Evolutionary conservation across 2,329 filamentous ascomycete species (phyloP).

Genomic region (Fusarium caatingaense): DNA sequence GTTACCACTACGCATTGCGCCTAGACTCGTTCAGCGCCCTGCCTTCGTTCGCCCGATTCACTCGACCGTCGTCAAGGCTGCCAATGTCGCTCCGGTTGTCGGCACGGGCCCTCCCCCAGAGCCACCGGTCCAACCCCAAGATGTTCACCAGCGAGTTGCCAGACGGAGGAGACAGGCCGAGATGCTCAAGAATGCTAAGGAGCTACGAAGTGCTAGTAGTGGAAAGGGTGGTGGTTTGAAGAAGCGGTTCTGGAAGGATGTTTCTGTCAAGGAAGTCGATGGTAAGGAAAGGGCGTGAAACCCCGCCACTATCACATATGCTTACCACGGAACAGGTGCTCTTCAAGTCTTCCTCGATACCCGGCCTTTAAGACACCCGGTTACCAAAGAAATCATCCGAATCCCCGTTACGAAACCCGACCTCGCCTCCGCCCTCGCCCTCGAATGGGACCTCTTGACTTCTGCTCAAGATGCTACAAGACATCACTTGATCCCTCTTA

Average conservation of each 20-base stretch:
- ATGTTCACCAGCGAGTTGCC: slow-evolving; percentile 59
- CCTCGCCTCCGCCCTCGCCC: slow-evolving; percentile 84
- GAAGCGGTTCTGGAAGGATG: slow-evolving; percentile 91
- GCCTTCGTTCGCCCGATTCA: slow-evolving; percentile 48
- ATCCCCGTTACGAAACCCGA: slow-evolving; percentile 81
- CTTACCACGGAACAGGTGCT: slow-evolving; percentile 51
- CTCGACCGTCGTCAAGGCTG: slow-evolving; percentile 51
- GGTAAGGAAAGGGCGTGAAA: slow-evolving; percentile 58
- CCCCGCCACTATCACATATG: background rate
- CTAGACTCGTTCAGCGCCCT: slow-evolving; percentile 40
- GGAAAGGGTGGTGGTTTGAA: slow-evolving; percentile 60
- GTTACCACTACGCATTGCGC: slow-evolving; percentile 53
- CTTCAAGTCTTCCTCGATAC: slow-evolving; percentile 78
- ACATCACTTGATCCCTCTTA: slow-evolving; percentile 90
- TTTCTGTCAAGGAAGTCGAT: slow-evolving; percentile 73
- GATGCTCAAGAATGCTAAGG: slow-evolving; percentile 63
- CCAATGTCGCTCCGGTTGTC: slow-evolving; percentile 64
- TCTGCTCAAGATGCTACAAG: slow-evolving; percentile 86
- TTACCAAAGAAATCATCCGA: slow-evolving; percentile 76
- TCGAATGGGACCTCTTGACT: slow-evolving; percentile 91
- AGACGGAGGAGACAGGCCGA: slow-evolving; percentile 66
- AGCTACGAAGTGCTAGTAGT: slow-evolving; percentile 54
- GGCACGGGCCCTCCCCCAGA: slow-evolving; percentile 70
- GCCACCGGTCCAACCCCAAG: slow-evolving; percentile 60
- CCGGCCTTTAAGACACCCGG: slow-evolving; percentile 81